phyloP scores from a whole-genome alignment of 1,284 basidiomycete genomes.

The Pseudozyma hubeiensis region DNA sequence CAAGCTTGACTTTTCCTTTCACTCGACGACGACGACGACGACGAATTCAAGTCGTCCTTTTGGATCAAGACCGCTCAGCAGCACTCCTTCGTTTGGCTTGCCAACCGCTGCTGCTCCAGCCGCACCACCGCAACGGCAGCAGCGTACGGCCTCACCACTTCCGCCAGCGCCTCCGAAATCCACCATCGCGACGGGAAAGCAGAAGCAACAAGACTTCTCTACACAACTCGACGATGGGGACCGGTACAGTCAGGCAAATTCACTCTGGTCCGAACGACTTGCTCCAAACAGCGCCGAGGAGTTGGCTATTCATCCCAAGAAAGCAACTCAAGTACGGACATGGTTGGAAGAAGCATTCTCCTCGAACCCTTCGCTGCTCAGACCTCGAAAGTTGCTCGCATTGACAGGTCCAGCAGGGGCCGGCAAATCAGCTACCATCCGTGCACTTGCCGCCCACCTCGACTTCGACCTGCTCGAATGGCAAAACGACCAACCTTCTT shows the following conservation, averaged over 20 bases:
- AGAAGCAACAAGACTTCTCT: slow-evolving; percentile 9
- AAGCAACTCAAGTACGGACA: slow-evolving; percentile 83
- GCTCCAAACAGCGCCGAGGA: slow-evolving; percentile 69
- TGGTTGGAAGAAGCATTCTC: slow-evolving; percentile 89
- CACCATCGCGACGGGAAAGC: slow-evolving; percentile 22
- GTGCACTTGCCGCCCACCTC: slow-evolving; percentile 79
- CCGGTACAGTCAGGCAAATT: background rate
- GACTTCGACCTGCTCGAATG: slow-evolving; percentile 87
- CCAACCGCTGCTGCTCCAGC: slow-evolving; percentile 5
- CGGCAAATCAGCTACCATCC: slow-evolving; percentile 87
- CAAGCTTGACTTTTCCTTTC: slow-evolving; percentile 48
- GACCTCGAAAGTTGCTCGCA: slow-evolving; percentile 81
- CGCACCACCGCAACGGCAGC: background rate
- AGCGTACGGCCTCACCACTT: background rate
- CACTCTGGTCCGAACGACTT: slow-evolving; percentile 33
- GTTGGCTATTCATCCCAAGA: slow-evolving; percentile 87
- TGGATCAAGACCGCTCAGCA: slow-evolving; percentile 28
- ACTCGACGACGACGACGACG: slow-evolving; percentile 22
- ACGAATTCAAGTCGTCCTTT: background rate
- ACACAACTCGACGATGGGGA: background rate
- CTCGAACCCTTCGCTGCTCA: slow-evolving; percentile 75
- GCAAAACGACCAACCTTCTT: slow-evolving; percentile 73
- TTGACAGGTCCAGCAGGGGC: slow-evolving; percentile 90
- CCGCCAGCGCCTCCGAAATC: background rate
- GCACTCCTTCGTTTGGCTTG: slow-evolving; percentile 34